A percentile compares a stretch with the other conserved stretches of the same genome.
Conservation (phyloP, 805 yeast genomes). For the Starmerella sp. region DNA sequence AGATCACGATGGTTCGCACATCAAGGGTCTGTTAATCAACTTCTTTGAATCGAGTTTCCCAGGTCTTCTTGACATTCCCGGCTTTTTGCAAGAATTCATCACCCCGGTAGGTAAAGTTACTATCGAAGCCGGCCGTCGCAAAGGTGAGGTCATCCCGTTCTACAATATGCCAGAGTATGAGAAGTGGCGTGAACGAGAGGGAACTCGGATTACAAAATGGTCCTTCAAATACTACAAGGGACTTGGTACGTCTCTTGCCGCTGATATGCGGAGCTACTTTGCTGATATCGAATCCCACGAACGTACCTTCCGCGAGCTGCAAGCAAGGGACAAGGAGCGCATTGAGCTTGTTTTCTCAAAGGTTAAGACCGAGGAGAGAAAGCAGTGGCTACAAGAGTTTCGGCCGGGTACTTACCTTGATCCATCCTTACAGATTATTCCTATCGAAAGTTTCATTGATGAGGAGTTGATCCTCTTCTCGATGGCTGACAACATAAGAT, state of each 20-base stretch:
- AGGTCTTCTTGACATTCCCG: constrained; percentile 80
- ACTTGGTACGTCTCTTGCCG: constrained; percentile 83
- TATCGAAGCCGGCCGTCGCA: constrained; percentile 40
- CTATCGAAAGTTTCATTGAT: constrained; percentile 87
- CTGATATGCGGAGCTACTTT: constrained; percentile 82
- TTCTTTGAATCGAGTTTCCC: constrained; percentile 91
- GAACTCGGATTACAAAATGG: constrained; percentile 57
- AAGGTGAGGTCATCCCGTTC: constrained; percentile 49
- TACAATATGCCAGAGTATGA: constrained; percentile 95
- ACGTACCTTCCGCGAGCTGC: constrained; percentile 71
- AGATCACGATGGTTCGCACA: constrained; percentile 98
- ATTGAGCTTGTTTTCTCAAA: constrained; percentile 92
- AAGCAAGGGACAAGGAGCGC: constrained; percentile 55
- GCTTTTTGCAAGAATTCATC: constrained; percentile 83
- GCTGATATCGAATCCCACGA: constrained; percentile 73
- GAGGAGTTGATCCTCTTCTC: constrained; percentile 90
- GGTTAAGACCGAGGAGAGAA: constrained; percentile 91
- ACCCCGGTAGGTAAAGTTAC: constrained; percentile 94
- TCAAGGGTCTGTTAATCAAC: constrained; percentile 88
- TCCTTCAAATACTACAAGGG: constrained; percentile 95
- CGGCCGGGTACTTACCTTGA: constrained; percentile 88
- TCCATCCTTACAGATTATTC: constrained; percentile 61
- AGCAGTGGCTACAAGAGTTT: constrained; percentile 88
- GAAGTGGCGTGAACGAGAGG: constrained; percentile 79
- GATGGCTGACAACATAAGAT: constrained; percentile 91